Evolutionary conservation across 2,329 filamentous ascomycete species (phyloP), one percentile per base, ranked within the genome.

Genomic region (Trichoderma sp.): DNA sequence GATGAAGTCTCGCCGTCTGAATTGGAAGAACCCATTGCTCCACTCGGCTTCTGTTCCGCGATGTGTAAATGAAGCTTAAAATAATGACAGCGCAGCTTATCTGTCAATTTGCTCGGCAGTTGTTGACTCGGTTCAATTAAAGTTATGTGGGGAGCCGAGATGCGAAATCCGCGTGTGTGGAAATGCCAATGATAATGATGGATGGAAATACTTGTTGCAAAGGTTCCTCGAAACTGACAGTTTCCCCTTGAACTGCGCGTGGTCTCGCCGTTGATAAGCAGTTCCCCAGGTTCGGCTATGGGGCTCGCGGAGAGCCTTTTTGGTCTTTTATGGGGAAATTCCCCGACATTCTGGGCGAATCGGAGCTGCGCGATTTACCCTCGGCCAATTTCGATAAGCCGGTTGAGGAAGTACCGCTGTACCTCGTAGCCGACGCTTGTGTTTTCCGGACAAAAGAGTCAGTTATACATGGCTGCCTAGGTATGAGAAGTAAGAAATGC

Each of bases 351-450:
- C 29, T 14, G 37, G 21, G 40, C 64, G 21, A 67, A 67, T 67
- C 55, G 24, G n/a, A 37, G 8, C 1, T 4, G 29, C 31, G 21
- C 55, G 64, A 67, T 67, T 67, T 67, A 58, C 52, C 64, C 64
- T 67, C 64, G 64, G 64, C 14, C 35, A 59, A 67, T 49, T 67
- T 67, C 35, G 52, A 67, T 67, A 52, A 67, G 64, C 64, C 40
- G 64, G 64, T 33, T 67, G 31, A 11, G 27, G 43, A 47, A 19
- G 62, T 63, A 63, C 47, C 11, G 6, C 33, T 19, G 62, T 57
- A 57, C 31, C 33, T 27, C 13, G 21, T 35, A 24, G 47, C 61
- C 16, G 33, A 33, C n/a, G 43, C 24, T 27, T n/a, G 6, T 35
- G 40, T 24, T 49, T 21, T 43, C 13, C 16, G 35, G 4, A 14